Evolutionary conservation across 805 yeast genomes (phyloP).

Genomic region (Hyphopichia homilentoma): DNA sequence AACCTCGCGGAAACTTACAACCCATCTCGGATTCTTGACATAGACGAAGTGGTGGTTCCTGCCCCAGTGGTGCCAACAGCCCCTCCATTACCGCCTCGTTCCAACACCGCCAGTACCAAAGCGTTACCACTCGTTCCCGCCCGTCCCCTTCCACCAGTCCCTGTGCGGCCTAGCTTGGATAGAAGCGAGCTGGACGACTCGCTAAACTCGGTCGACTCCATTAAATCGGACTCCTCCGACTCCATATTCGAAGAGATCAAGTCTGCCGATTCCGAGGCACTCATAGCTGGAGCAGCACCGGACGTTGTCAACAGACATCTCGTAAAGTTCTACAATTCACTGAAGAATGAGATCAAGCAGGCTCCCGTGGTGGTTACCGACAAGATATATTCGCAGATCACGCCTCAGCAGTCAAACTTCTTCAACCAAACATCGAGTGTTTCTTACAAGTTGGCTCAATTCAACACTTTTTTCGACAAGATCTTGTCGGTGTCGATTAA

Average conservation of each 20-base stretch:
- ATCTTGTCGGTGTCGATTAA: constrained; percentile 3
- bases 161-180: not conserved
- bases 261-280: constrained; percentile 7
- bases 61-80: constrained; percentile 7
- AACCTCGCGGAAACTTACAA: constrained; percentile 25
- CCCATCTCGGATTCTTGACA: constrained; percentile 17
- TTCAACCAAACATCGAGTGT: constrained; percentile 16
- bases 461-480: constrained; percentile 19
- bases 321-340: constrained; percentile 25
- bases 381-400: constrained; percentile 5
- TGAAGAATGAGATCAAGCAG: constrained; percentile 29
- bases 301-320: constrained; percentile 18
- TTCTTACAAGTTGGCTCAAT: constrained; percentile 22
- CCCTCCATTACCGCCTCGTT: constrained; percentile 34
- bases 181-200: constrained; percentile 8
- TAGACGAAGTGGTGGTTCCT: constrained; percentile 11
- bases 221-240: constrained; percentile 7
- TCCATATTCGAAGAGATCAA: constrained; percentile 1
- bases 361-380: constrained; percentile 22
- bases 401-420: constrained; percentile 5
- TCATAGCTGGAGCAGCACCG: constrained; percentile 14
- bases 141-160: constrained; percentile 1
- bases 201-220: constrained; percentile 6
- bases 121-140: not conserved
- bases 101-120: constrained; percentile 12